Conservation (phyloP, 306 rosid species). For the Prunus persica region DNA sequence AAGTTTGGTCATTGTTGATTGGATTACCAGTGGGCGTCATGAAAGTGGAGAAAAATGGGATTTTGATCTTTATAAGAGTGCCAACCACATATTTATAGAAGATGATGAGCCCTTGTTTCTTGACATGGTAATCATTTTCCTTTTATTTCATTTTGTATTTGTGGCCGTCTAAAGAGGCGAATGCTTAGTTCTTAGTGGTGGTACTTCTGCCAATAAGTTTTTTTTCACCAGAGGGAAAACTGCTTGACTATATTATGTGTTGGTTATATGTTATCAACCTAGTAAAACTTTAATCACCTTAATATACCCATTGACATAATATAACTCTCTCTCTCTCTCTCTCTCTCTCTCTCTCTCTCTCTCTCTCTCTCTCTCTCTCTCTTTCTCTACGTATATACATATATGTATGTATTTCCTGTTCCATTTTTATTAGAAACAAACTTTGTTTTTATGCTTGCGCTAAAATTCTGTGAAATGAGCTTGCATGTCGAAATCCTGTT, state of each 20-base stretch:
- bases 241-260: background rate
- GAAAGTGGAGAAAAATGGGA: constrained; percentile 95
- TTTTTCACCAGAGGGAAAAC: background rate
- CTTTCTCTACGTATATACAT: background rate
- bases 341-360: too few species aligned
- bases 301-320: background rate
- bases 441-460: background rate
- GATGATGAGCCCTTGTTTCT: constrained; percentile 77
- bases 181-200: background rate
- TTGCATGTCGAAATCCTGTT: background rate
- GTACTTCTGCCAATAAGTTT: background rate
- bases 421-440: background rate
- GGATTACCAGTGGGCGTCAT: constrained; percentile 96
- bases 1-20: constrained; percentile 86
- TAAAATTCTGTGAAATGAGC: background rate
- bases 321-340: too few species aligned
- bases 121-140: constrained; percentile 56
- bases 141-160: background rate
- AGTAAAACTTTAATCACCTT: background rate
- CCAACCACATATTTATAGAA: constrained; percentile 65
- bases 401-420: background rate
- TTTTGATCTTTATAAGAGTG: constrained; percentile 75
- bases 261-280: too few species aligned
- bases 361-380: background rate
- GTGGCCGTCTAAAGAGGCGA: background rate